Evolutionary conservation across 164 flowering plant genomes (phyloP), one percentile per base, ranked within the genome.

Genomic region (Macadamia tetraphylla): DNA sequence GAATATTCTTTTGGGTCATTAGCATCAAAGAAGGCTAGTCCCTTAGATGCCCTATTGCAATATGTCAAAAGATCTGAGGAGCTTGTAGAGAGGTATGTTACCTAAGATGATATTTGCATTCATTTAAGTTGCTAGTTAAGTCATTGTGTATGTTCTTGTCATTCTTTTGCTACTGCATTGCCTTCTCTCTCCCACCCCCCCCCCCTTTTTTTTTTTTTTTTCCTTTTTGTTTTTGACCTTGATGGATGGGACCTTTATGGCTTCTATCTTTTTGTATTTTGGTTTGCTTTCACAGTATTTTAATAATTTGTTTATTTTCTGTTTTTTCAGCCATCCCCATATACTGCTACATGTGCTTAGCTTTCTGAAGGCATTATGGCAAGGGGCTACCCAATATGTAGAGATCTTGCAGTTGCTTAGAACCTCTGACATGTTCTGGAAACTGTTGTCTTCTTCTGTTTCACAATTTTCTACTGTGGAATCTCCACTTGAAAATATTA

Each of bases 331-430:
- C 73, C 72, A 82, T 69, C 89, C 97, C 29, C 71, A 66, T 18
- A 63, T 84, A 55, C 78, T 90, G 80, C 79, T 86, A 66, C 72
- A 68, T 78, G 69, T 90, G 49, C 83, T 92, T n/a, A 66, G 86
- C 65, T 83, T 94, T 70, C 64, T 92, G 44, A 89, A 82, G 78
- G 83, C 87, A 58, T 65, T 92, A 70, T 94, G 99, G 99, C 86
- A 83, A 77, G 89, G 89, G 61, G 90, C 91, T 74, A 76, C 85
- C 62, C 91, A 84, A 53, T 90, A 85, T 74, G 60, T 73, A 56
- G 71, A 74, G 69, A 73, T 85, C 67, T 65, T 94, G 81, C 87
- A 86, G 53, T 65, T 52, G 65, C 69, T 94, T 10, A 87, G 78
- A 74, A 75, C 60, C 31, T 81, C 89, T 17, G 81, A 73, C 29